Base-by-base conservation (phyloP, 2,329 filamentous ascomycete genomes). In the Phialophora chinensis region DNA sequence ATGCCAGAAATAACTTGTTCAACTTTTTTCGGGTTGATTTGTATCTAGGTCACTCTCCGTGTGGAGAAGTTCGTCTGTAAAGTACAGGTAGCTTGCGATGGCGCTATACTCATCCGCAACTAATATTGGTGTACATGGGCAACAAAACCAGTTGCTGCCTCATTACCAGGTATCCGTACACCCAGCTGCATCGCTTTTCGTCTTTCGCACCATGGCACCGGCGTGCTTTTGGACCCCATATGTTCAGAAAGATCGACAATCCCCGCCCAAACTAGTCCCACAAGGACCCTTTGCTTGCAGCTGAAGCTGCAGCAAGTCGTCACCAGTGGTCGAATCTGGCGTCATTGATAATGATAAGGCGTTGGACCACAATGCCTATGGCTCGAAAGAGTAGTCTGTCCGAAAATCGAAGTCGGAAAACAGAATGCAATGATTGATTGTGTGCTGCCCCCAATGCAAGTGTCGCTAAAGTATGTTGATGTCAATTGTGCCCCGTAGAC, bases 91-190 rank as follows among this genome's bases (percentile, higher is more conserved):
- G 47, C 12, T 54, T 53, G 47, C 31, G 42, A 31, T 14, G 44
- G 57, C 44, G 59, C 44, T 31, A 44, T 53, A 49, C 20, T 17
- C 35, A n/a, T 20, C 27, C 59, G 49, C 47, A 61, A 29, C 49
- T 27, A 61, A 31, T 61, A 38, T 61, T 61, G 59, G 60, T 62
- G 60, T 62, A 66, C 52, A 62, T 62, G 60, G 55, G 60, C 50
- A 62, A 50, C 27, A 62, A 62, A 55, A 62, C 60, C 60, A 62
- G 60, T 35, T 62, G 59, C 49, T 27, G 49, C 29, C 29, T 54
- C 59, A 61, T 38, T 38, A 42, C 49, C 59, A 52, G 53, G 6
- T 27, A 27, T 33, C 35, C 27, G 23, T 33, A 61, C 49, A 52
- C 50, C 49, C 52, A 50, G 29, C 5, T 29, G 38, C 52, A 29